A percentile compares a stretch with the other conserved stretches of the same genome.
Conservation (phyloP, 306 rosid species). For the Cucumis sativus region DNA sequence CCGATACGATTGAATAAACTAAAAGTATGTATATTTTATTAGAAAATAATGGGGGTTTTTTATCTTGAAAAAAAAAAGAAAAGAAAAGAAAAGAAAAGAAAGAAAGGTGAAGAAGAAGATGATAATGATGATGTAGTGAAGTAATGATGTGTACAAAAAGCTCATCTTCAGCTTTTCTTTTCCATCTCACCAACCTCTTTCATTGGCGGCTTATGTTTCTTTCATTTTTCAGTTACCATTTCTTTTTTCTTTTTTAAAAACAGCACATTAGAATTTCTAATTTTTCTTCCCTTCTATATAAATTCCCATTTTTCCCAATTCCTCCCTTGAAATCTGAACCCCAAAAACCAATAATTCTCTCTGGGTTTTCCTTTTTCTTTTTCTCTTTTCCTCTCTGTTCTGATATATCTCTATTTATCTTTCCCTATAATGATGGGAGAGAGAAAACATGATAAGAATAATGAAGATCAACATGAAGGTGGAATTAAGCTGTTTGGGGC, state of each 20-base stretch:
- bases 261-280: neutral
- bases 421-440: conserved; percentile 25
- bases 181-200: conserved; percentile 17
- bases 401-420: neutral
- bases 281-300: neutral
- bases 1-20: too few species aligned
- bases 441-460: conserved; percentile 6
- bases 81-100: neutral
- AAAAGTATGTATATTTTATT: too few species aligned
- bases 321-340: neutral
- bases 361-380: too few species aligned
- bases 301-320: neutral
- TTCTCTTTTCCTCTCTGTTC: too few species aligned
- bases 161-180: conserved; percentile 37
- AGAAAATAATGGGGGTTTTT: too few species aligned
- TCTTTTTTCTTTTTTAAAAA: neutral
- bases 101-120: neutral
- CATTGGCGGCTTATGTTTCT: conserved; percentile 19
- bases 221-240: conserved; percentile 10
- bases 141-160: conserved; percentile 52
- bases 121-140: conserved; percentile 33
- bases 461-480: conserved; percentile 6
- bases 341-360: conserved; percentile 1
- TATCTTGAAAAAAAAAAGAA: neutral
- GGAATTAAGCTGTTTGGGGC: conserved; percentile 88